phyloP scores from a whole-genome alignment of 495 filamentous ascomycete genomes.

The Penicilliopsis zonata region DNA sequence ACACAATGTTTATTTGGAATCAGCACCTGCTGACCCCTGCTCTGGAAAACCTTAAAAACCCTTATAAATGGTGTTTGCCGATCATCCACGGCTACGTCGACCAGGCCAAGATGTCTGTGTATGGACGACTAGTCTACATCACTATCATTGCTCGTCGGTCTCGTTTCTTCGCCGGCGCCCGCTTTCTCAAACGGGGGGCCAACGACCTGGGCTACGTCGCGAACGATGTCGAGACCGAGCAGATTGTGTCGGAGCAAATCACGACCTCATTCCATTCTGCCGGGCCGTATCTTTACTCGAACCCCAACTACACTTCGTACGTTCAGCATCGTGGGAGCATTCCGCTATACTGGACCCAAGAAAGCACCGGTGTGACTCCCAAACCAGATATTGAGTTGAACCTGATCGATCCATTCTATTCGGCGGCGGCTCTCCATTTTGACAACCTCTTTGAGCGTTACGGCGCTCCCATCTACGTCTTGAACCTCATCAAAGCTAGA shows the following conservation, averaged over 20 bases:
- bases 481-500: constrained; percentile 88
- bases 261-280: constrained; percentile 95
- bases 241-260: constrained; percentile 87
- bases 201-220: constrained; percentile 96
- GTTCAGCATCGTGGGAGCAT: constrained; percentile 96
- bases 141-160: constrained; percentile 89
- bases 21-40: constrained; percentile 76
- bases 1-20: constrained; percentile 98
- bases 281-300: constrained; percentile 73
- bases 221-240: constrained; percentile 98
- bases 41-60: constrained; percentile 53
- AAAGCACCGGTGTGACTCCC: constrained; percentile 87
- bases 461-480: constrained; percentile 75
- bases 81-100: constrained; percentile 95
- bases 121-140: constrained; percentile 77
- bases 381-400: constrained; percentile 94
- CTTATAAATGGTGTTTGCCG: constrained; percentile 92
- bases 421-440: constrained; percentile 91
- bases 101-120: constrained; percentile 73
- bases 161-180: constrained; percentile 84
- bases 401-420: constrained; percentile 89
- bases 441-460: constrained; percentile 93
- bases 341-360: constrained; percentile 94
- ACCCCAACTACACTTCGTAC: constrained; percentile 88
- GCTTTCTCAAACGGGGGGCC: constrained; percentile 87